Conservation (phyloP, 257 asterid genomes). For the Fraxinus pennsylvanica region DNA sequence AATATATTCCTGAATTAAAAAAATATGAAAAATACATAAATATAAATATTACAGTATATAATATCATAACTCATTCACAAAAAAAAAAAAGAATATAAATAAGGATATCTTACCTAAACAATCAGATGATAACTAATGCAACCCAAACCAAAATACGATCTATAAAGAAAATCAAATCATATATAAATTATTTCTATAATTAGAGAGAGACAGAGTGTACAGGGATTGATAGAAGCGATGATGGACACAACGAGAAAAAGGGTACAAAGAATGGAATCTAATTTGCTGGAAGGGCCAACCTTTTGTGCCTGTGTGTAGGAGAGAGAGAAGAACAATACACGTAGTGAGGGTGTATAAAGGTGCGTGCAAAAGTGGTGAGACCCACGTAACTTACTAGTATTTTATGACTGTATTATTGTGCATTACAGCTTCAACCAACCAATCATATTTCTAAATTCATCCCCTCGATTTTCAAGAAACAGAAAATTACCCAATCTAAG, state of each 20-base stretch:
- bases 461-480: neutral
- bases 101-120: slow-evolving; percentile 36
- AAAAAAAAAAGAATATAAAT: neutral
- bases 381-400: slow-evolving; percentile 28
- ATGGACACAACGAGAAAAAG: slow-evolving; percentile 1
- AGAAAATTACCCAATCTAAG: neutral
- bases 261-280: slow-evolving; percentile 42
- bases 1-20: slow-evolving; percentile 30
- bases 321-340: slow-evolving; percentile 16
- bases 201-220: neutral
- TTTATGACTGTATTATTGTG: slow-evolving; percentile 11
- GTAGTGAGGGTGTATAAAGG: slow-evolving; percentile 24
- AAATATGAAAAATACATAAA: slow-evolving; percentile 2
- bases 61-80: neutral
- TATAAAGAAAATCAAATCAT: slow-evolving; percentile 25
- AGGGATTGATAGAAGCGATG: neutral
- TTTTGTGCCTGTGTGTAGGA: neutral
- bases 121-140: slow-evolving; percentile 24
- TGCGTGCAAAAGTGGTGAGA: slow-evolving; percentile 22
- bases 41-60: neutral
- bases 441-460: neutral
- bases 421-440: slow-evolving; percentile 1
- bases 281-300: slow-evolving; percentile 48
- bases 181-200: slow-evolving; percentile 1
- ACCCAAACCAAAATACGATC: slow-evolving; percentile 24